Conservation (phyloP, 225 moss, liverwort and hornwort species). For the Takakia lepidozioides region DNA sequence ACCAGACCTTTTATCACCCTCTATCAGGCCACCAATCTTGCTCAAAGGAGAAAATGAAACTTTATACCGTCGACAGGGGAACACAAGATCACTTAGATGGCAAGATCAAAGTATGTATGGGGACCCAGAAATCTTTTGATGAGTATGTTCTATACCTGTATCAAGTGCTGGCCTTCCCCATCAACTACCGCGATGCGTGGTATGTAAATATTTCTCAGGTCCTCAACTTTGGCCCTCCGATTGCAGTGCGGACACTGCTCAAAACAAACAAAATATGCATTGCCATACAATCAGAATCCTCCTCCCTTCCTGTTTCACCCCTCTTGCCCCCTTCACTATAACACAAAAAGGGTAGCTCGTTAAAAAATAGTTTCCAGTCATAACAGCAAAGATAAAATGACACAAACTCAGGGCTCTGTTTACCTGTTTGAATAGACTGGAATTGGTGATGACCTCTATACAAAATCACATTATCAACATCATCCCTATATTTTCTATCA, state of each 20-base stretch:
- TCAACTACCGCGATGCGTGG: constrained; percentile 62
- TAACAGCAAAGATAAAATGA: not conserved
- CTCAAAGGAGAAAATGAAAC: no score
- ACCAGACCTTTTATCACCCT: no score
- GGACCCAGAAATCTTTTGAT: no score
- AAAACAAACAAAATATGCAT: not conserved
- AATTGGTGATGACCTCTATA: no score
- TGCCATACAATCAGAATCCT: not conserved
- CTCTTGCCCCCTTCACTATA: no score
- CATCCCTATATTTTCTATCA: no score
- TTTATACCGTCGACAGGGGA: no score
- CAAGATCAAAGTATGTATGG: no score
- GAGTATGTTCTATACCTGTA: constrained; percentile 24
- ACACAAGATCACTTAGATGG: no score
- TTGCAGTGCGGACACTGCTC: constrained; percentile 87
- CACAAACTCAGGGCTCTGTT: not conserved
- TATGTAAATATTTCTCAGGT: constrained; percentile 64
- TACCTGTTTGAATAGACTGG: no score
- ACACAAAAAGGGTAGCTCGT: no score
- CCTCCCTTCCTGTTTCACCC: not conserved
- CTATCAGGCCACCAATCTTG: no score
- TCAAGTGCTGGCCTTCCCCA: constrained; percentile 45
- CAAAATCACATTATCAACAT: not conserved
- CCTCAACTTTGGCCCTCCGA: constrained; percentile 60
- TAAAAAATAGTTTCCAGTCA: not conserved